Evolutionary conservation across 345 rosid species (phyloP), one percentile per base, ranked within the genome.

Genomic region (Passiflora organensis): DNA sequence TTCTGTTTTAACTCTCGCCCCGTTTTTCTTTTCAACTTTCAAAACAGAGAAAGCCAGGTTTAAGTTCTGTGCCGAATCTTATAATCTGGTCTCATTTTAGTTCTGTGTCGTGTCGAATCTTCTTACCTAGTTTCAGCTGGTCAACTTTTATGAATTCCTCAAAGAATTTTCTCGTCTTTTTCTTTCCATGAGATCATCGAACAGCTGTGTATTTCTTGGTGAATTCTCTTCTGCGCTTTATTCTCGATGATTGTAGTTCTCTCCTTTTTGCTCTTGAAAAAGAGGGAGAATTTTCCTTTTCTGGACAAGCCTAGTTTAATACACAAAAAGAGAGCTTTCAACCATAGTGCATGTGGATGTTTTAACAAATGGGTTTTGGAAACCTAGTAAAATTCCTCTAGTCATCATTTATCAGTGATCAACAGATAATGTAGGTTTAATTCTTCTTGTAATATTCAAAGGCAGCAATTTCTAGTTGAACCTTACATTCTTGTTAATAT

Each of bases 51-150:
- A 45, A 15, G 43, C 52, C 22, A 9, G 46, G 37, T 62, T 12
- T 21, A 20, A 21, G 2, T 32, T 52, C 24, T 43, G 11, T 19
- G 41, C 37, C 57, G 32, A 25, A 59, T 1, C 65, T 15, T 32
- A 32, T 32, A 51, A 20, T 61, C 65, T 14, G 20, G 6, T 32
- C 44, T 32, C 44, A 13, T n/a, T n/a, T n/a, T n/a, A n/a, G n/a
- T n/a, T n/a, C n/a, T n/a, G n/a, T n/a, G n/a, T 37, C 52, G 1
- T n/a, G 51, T 61, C 58, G 32, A 32, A 59, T 2, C 65, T n/a
- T 34, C 45, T 34, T 62, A 21, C 53, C 66, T n/a, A 21, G 11
- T 34, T 53, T 20, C 13, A 25, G 20, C 6, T 10, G 9, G 37
- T 42, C 55, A 60, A 50, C 18, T 11, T 36, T 32, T 12, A 6